Evolutionary conservation across 257 asterid genomes (phyloP).

Genomic region (Solanum raphanifolium): DNA sequence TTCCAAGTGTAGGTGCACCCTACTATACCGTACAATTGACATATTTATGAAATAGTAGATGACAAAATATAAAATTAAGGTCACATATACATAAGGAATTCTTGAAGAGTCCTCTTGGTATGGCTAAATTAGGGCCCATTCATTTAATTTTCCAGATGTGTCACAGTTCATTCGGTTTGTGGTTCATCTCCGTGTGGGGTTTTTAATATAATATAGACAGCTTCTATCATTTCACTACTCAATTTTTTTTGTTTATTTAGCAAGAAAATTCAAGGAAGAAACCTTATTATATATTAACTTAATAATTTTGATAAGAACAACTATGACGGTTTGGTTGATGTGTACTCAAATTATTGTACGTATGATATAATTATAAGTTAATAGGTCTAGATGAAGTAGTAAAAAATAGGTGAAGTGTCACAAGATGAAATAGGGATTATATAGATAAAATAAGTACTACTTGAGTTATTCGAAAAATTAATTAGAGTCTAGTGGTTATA

Average conservation of each 20-base stretch:
- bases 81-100: not conserved
- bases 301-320: not conserved
- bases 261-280: not conserved
- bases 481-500: not conserved
- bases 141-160: conserved; percentile 6
- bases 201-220: not conserved
- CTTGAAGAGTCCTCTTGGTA: not conserved
- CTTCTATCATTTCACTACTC: not conserved
- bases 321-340: not conserved
- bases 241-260: not conserved
- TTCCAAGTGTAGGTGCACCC: not conserved
- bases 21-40: not conserved
- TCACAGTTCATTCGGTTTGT: conserved; percentile 5
- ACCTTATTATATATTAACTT: not conserved
- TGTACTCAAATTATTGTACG: not conserved
- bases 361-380: not conserved
- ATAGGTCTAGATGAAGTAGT: not conserved
- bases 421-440: not conserved
- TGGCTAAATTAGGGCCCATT: conserved; percentile 5
- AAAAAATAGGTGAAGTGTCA: not conserved
- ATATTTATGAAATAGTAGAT: not conserved
- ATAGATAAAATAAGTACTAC: not conserved
- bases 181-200: conserved; percentile 10
- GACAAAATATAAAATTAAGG: not conserved
- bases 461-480: not conserved